Conservation (phyloP, 805 yeast species). For the Peterozyma toletana region DNA sequence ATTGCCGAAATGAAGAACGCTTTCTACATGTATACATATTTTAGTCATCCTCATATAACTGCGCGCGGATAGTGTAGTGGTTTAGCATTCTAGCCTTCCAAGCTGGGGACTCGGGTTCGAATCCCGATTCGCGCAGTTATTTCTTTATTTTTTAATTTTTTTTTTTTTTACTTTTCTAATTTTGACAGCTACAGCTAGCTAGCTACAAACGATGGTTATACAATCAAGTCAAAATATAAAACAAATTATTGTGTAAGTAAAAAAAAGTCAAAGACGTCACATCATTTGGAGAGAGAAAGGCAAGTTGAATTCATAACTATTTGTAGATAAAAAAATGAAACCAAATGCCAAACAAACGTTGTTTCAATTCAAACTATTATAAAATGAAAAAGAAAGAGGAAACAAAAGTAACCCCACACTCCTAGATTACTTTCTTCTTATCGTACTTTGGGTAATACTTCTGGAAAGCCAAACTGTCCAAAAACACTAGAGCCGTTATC, state of each 20-base stretch:
- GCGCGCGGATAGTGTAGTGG: slow-evolving; percentile 88
- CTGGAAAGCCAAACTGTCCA: slow-evolving; percentile 47
- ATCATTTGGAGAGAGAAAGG: background rate
- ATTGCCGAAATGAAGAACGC: no score
- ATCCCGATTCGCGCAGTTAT: slow-evolving; percentile 74
- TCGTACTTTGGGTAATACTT: slow-evolving; percentile 50
- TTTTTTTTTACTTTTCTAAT: background rate
- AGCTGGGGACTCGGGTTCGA: slow-evolving; percentile 94
- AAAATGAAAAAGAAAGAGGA: background rate
- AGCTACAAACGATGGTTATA: no score
- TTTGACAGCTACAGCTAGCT: no score
- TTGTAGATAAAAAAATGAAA: background rate
- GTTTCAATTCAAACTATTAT: background rate
- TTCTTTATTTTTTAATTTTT: slow-evolving; percentile 13
- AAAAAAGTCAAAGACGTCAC: background rate
- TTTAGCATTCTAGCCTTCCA: slow-evolving; percentile 87
- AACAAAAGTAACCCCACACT: background rate
- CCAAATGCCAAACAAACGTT: slow-evolving; percentile 1
- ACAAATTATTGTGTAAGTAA: background rate
- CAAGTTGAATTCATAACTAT: no score
- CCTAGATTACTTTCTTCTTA: slow-evolving; percentile 20
- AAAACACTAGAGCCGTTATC: slow-evolving; percentile 43
- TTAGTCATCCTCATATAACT: background rate
- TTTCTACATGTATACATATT: background rate
- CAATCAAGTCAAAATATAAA: no score